These are phyloP conservation scores for Xylariaceae sp. DNA, from an alignment of 2,329 filamentous ascomycete genomes.

Conservation along the genomic window DNA sequence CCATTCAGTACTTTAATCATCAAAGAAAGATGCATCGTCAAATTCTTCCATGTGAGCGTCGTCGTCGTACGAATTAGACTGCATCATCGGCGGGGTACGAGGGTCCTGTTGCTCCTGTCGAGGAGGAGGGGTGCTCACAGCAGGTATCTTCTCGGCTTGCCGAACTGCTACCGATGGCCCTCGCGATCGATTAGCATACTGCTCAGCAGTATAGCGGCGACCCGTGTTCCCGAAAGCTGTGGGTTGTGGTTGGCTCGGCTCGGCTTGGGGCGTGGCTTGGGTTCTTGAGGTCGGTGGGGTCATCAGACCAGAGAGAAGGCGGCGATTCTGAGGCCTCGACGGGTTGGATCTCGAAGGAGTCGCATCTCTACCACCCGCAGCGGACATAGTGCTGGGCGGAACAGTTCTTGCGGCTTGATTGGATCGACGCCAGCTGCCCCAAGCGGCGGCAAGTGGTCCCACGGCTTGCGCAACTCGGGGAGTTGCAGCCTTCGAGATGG, in stretches of 20 bases:
- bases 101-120: constrained; percentile 39
- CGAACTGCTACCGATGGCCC: constrained; percentile 32
- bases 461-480: constrained; percentile 81
- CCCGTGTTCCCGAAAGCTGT: constrained; percentile 58
- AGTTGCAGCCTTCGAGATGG: constrained; percentile 69
- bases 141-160: constrained; percentile 37
- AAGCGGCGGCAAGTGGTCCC: constrained; percentile 76
- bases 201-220: constrained; percentile 50
- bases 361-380: constrained; percentile 36
- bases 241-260: constrained; percentile 43
- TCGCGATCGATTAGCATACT: constrained; percentile 38
- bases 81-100: constrained; percentile 59
- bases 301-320: constrained; percentile 71
- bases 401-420: constrained; percentile 43
- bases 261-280: constrained; percentile 52
- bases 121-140: constrained; percentile 40
- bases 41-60: constrained; percentile 56
- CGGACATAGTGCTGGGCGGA: constrained; percentile 31
- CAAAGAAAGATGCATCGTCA: constrained; percentile 55
- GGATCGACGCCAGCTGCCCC: constrained; percentile 85
- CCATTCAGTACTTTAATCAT: constrained; percentile 34
- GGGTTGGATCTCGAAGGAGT: constrained; percentile 57
- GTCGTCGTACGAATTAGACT: constrained; percentile 51
- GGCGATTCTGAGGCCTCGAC: constrained; percentile 45
- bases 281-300: constrained; percentile 79